A percentile compares a stretch with the other conserved stretches of the same genome.
These are phyloP conservation scores for Podaxis mareebaensis DNA, from an alignment of 768 basidiomycete species.

Conservation along the genomic window DNA sequence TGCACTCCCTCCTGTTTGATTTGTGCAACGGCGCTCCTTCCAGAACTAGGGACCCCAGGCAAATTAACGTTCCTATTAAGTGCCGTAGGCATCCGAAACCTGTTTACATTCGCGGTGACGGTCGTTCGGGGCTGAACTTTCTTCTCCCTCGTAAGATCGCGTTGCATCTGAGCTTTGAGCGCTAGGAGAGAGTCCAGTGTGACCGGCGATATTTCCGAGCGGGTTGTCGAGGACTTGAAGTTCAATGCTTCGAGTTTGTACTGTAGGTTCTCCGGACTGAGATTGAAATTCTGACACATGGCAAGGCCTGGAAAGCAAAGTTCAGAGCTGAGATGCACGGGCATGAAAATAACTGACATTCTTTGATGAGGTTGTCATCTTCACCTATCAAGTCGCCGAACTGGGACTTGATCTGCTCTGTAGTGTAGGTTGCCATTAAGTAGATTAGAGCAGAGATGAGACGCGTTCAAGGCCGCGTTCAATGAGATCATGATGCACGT, in stretches of 20 bases:
- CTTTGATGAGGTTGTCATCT: constrained; percentile 43
- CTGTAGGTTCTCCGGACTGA: constrained; percentile 51
- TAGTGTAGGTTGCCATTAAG: constrained; percentile 9
- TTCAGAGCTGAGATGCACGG: neutral
- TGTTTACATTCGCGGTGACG: constrained; percentile 34
- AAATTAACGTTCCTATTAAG: constrained; percentile 25
- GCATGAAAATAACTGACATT: constrained; percentile 42
- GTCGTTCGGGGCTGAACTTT: constrained; percentile 30
- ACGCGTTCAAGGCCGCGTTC: constrained; percentile 9
- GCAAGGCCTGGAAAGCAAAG: constrained; percentile 49
- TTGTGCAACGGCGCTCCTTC: constrained; percentile 21
- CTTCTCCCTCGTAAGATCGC: constrained; percentile 39
- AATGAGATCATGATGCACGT: constrained; percentile 13
- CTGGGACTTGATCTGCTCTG: constrained; percentile 24
- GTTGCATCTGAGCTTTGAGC: constrained; percentile 50
- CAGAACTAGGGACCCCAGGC: neutral
- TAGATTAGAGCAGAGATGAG: neutral
- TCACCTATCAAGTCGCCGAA: constrained; percentile 28
- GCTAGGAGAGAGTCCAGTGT: constrained; percentile 50
- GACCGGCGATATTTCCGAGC: constrained; percentile 38
- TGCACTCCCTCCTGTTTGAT: constrained; percentile 39
- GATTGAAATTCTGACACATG: constrained; percentile 63
- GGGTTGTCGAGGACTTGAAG: constrained; percentile 34
- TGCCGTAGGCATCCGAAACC: constrained; percentile 32
- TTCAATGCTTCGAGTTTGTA: constrained; percentile 72